Conservation (phyloP, 768 basidiomycete species). For the Termitomyces heimii region DNA sequence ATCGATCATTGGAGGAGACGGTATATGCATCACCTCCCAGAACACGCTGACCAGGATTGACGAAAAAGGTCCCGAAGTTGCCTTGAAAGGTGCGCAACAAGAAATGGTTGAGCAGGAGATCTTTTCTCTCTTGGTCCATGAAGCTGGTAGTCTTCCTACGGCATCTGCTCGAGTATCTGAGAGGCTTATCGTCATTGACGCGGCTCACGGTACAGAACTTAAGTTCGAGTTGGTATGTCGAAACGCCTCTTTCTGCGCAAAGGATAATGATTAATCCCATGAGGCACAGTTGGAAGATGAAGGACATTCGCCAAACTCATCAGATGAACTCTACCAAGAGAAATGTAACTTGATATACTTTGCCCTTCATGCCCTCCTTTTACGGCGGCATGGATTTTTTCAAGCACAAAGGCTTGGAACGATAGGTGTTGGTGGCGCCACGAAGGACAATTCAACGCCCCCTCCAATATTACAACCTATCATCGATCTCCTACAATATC, state of each 20-base stretch:
- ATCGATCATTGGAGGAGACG: conserved; percentile 25
- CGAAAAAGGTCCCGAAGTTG: conserved; percentile 37
- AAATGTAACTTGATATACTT: conserved; percentile 68
- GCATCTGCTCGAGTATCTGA: conserved; percentile 77
- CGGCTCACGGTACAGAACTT: conserved; percentile 64
- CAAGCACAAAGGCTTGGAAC: conserved; percentile 35
- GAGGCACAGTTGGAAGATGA: conserved; percentile 28
- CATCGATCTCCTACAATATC: conserved; percentile 77
- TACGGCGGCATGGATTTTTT: conserved; percentile 49
- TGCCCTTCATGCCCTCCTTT: conserved; percentile 55
- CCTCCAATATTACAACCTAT: conserved; percentile 64
- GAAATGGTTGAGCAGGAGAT: conserved; percentile 81
- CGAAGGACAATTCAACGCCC: conserved; percentile 16
- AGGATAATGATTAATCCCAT: neutral
- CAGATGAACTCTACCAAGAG: conserved; percentile 16
- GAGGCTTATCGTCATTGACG: conserved; percentile 68
- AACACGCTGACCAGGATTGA: conserved; percentile 29
- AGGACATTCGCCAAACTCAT: conserved; percentile 11
- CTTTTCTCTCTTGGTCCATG: conserved; percentile 65
- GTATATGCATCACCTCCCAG: conserved; percentile 24
- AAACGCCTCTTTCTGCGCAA: neutral
- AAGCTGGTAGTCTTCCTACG: conserved; percentile 72
- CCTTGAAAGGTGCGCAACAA: conserved; percentile 54
- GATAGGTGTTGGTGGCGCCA: conserved; percentile 16
- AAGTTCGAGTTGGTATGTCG: conserved; percentile 64